Conservation (phyloP, 331 rosid genomes). For the Phaseolus coccineus region DNA sequence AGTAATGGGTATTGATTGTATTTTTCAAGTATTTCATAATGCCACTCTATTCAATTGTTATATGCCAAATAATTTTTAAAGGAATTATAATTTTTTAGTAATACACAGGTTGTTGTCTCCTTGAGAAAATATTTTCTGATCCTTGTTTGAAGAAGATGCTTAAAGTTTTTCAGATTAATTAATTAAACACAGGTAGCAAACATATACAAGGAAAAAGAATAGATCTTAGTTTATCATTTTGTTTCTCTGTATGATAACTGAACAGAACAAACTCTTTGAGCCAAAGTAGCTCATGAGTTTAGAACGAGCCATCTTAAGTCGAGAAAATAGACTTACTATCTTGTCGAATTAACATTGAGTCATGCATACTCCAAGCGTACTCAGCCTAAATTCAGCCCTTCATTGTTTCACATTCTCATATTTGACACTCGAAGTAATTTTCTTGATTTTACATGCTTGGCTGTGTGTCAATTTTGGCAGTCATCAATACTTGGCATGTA, state of each 20-base stretch:
- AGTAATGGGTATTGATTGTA: background rate
- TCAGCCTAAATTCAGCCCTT: background rate
- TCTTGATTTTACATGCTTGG: background rate
- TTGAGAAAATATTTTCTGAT: background rate
- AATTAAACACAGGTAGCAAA: slow-evolving; percentile 1
- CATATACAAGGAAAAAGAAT: background rate
- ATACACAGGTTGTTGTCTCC: background rate
- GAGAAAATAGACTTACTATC: background rate
- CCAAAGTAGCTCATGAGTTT: background rate
- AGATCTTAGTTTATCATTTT: background rate
- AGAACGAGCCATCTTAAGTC: background rate
- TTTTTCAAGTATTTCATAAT: background rate
- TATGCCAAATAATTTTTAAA: background rate
- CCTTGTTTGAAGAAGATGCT: background rate
- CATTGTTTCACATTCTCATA: background rate
- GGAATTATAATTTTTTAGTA: background rate
- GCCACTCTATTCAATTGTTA: background rate
- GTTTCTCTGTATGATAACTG: background rate
- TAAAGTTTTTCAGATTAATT: background rate
- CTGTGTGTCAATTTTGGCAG: background rate
- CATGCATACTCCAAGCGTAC: background rate
- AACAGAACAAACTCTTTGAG: background rate
- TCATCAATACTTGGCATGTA: too few species aligned
- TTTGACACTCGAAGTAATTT: background rate
- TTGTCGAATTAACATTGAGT: background rate